Evolutionary conservation across 345 rosid genomes (phyloP), one percentile per base, ranked within the genome.

Genomic region (Camelina sativa): DNA sequence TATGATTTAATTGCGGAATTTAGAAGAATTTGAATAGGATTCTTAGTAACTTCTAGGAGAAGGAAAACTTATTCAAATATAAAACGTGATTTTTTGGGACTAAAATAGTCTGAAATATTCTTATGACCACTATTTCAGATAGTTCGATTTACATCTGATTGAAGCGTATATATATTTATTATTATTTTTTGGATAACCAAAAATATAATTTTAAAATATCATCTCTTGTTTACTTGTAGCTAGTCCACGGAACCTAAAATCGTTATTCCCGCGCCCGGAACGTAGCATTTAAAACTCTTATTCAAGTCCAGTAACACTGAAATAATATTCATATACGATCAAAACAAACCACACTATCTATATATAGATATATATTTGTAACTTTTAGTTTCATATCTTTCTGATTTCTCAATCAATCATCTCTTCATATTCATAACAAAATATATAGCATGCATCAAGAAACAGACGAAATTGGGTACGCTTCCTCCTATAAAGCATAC

Each of bases 21-120:
- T 22, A 6, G 65, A 69, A 62, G 75, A 69, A 76, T 76, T 25
- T 43, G 79, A 68, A 76, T 69, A 44, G 1, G 79, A 52, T 76
- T 69, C 80, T 76, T 68, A 44, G 20, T 52, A 22, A 69, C 55
- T 75, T 67, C 28, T 74, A 19, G 4, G 55, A 46, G 64, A 76
- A 69, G 63, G 56, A 16, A 61, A 19, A 38, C 13, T 59, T 43
- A 38, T 11, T 2, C 16, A 30, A 58, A 53, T 59, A 0, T 3
- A 15, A 66, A 53, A 51, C 55, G 62, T 51, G 69, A 15, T 40
- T 41, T 40, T 41, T 2, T 25, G 20, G 25, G 59, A 67, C 62
- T 67, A 67, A 37, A 28, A 11, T 59, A 50, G 40, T 59, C 62
- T 25, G 30, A 59, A 50, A 30, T 58, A 74, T 74, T 74, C 54